Conservation (phyloP, 768 basidiomycete genomes). For the Saitozyma sp. region DNA sequence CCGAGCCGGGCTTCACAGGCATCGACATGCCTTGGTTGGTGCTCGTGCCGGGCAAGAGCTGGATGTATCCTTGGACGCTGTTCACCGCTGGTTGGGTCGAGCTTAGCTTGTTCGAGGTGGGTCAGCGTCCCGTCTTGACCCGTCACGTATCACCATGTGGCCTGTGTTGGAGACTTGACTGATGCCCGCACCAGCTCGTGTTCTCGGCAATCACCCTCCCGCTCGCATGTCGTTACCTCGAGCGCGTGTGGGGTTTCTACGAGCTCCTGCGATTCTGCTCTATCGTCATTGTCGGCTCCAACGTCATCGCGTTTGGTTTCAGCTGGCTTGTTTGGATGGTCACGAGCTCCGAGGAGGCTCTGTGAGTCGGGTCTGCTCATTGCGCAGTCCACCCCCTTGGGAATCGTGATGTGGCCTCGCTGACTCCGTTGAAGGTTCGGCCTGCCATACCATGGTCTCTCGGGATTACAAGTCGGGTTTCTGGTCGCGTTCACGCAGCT, state of each 20-base stretch:
- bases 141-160: no score
- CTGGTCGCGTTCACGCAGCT: slow-evolving; percentile 96
- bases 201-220: slow-evolving; percentile 75
- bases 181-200: slow-evolving; percentile 62
- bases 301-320: slow-evolving; percentile 82
- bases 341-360: slow-evolving; percentile 64
- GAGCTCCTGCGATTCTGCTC: slow-evolving; percentile 84
- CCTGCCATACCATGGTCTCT: slow-evolving; percentile 87
- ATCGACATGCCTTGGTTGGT: slow-evolving; percentile 65
- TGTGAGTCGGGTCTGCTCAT: slow-evolving; percentile 24
- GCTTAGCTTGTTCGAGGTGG: slow-evolving; percentile 75
- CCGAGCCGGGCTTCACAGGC: slow-evolving; percentile 10
- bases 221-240: slow-evolving; percentile 82
- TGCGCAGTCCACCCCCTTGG: not conserved
- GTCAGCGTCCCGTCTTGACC: slow-evolving; percentile 50
- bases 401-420: no score
- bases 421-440: slow-evolving; percentile 63
- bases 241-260: slow-evolving; percentile 86
- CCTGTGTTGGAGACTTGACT: no score
- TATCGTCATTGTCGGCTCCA: slow-evolving; percentile 74
- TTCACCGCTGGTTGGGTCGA: slow-evolving; percentile 87
- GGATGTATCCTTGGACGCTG: slow-evolving; percentile 91
- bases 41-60: slow-evolving; percentile 73
- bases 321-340: slow-evolving; percentile 76
- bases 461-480: slow-evolving; percentile 81